A percentile compares a stretch with the other conserved stretches of the same genome.
Evolutionary conservation across 371 early-diverging fungal species (phyloP).

Genomic region (Entomophthora muscae): DNA sequence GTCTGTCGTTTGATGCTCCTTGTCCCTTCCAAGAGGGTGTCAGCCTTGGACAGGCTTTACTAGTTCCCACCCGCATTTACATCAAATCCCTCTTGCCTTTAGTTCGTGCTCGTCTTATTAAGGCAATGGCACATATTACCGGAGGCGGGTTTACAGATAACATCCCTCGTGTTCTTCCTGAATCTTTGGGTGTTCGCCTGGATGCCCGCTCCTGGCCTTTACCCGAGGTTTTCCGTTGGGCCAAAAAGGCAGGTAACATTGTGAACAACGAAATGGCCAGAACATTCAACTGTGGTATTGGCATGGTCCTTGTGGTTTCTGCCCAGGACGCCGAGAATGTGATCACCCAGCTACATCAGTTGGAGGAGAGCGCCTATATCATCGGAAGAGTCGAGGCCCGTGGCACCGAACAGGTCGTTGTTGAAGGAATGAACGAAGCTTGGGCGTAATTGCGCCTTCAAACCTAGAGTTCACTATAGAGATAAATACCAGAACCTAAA

Average conservation of each 20-base stretch:
- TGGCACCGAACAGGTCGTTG: neutral
- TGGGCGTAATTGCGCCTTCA: no score
- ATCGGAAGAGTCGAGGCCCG: constrained; percentile 1
- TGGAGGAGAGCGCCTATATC: constrained; percentile 43
- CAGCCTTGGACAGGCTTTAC: constrained; percentile 58
- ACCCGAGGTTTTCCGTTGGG: constrained; percentile 87
- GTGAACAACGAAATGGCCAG: constrained; percentile 65
- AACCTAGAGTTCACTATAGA: no score
- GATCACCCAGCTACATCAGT: constrained; percentile 29
- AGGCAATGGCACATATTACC: constrained; percentile 94
- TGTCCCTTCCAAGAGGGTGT: constrained; percentile 62
- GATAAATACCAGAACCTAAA: no score
- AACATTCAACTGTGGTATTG: constrained; percentile 97
- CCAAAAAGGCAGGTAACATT: constrained; percentile 72
- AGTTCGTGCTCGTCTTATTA: constrained; percentile 53
- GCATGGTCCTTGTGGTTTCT: constrained; percentile 85
- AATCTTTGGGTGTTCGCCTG: constrained; percentile 48
- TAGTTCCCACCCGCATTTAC: constrained; percentile 89
- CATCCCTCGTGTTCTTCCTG: constrained; percentile 87
- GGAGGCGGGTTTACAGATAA: constrained; percentile 96
- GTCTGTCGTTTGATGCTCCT: constrained; percentile 48
- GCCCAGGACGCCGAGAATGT: constrained; percentile 38
- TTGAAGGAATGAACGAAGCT: neutral
- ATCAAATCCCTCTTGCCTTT: constrained; percentile 77
- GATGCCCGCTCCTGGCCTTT: constrained; percentile 67